Evolutionary conservation across 2,329 filamentous ascomycete genomes (phyloP).

Genomic region (Amauroascus verrucosus): DNA sequence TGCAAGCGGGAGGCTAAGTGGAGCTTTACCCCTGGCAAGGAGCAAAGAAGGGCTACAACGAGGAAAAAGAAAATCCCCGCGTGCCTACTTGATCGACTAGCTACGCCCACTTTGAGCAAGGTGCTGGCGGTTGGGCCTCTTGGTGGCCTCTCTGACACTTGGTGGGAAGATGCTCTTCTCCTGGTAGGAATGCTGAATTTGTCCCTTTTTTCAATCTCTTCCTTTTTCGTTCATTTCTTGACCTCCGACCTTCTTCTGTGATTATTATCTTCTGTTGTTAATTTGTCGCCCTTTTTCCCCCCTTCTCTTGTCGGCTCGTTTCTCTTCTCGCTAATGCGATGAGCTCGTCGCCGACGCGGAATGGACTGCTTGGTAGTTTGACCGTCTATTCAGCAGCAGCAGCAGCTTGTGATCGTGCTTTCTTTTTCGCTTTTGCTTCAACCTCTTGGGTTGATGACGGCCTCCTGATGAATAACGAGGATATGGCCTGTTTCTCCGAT

Average conservation of each 20-base stretch:
- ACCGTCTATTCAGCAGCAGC: too few relatives aligned
- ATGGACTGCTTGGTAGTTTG: not conserved
- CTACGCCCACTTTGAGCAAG: conserved; percentile 2
- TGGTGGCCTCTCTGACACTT: not conserved
- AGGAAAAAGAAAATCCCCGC: conserved; percentile 3
- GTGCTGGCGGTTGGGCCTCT: not conserved
- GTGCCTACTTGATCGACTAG: not conserved
- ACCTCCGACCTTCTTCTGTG: too few relatives aligned
- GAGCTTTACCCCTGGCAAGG: conserved; percentile 5
- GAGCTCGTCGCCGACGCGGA: not conserved
- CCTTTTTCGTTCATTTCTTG: too few relatives aligned
- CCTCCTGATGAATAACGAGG: not conserved
- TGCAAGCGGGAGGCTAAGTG: conserved; percentile 6
- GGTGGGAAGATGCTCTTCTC: too few relatives aligned
- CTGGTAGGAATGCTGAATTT: too few relatives aligned
- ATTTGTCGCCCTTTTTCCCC: not conserved
- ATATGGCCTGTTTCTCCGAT: not conserved
- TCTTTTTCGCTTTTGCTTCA: not conserved
- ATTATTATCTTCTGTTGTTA: too few relatives aligned
- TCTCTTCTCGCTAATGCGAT: not conserved
- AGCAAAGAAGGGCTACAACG: not conserved
- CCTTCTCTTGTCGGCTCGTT: not conserved
- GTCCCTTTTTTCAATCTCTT: too few relatives aligned
- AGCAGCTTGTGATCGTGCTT: too few relatives aligned
- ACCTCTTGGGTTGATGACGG: not conserved